Evolutionary conservation across 805 yeast genomes (phyloP), one percentile per base, ranked within the genome.

Genomic region (Clavispora vitiphila): DNA sequence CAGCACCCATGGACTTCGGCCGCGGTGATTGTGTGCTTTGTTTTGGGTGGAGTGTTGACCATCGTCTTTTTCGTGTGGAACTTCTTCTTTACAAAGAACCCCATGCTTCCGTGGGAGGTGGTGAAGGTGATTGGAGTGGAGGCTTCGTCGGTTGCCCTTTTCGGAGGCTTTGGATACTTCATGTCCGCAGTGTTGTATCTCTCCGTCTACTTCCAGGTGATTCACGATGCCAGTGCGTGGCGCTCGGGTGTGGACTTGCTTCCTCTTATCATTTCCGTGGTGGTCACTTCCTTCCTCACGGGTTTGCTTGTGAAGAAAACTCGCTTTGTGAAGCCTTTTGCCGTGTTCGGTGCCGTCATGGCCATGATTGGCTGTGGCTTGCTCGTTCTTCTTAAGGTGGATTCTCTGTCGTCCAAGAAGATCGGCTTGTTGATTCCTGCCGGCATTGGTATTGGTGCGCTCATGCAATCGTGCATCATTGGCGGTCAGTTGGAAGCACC

Each of bases 401-500:
- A 72, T 32, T 62, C 79, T 1, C 43, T 62, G 5, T 44, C 49
- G 2, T 53, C 70, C 1, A 39, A 54, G 20, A 64, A 70, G 42
- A 67, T 77, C 39, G 77, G 80, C 0, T 60, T 65, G 25, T 67
- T 74, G 41, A 70, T 77, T 21, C 49, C 74, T 6, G 53, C 62
- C 8, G 84, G 84, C 20, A 58, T 70, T 5, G 65, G 74, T 0
- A 55, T 69, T 34, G 85, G 84, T 2, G 24, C 73, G 12, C 62
- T 58, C 40, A 59, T 76, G 54, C 81, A 77, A 53, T 60, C 77
- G 1, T 49, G 67, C 12, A 58, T 74, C 36, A 51, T 75, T 24
- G 55, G 71, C 2, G 64, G 74, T 1, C 80, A 77, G 50, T 55
- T 77, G 8, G 58, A 66, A 18, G 77, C 78, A 9, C 80, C 83